Evolutionary conservation across 2,329 filamentous ascomycete species (phyloP).

Genomic region (Penicillium brasilianum): DNA sequence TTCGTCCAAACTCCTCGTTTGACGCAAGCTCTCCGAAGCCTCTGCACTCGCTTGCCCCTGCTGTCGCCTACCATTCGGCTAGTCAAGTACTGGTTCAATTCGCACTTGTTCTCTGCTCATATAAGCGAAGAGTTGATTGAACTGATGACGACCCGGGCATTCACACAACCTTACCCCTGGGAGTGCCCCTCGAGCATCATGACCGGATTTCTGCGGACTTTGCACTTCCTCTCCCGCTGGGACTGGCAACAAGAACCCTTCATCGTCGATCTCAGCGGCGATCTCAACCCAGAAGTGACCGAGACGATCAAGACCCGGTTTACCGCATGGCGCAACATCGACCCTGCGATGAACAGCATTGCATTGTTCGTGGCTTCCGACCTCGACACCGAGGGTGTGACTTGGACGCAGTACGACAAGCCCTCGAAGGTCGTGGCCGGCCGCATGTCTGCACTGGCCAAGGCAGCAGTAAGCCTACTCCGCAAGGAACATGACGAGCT

Average conservation of each 20-base stretch:
- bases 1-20: conserved; percentile 77
- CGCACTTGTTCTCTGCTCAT: conserved; percentile 78
- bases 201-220: conserved; percentile 79
- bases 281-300: conserved; percentile 66
- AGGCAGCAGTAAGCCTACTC: conserved; percentile 71
- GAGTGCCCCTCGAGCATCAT: conserved; percentile 73
- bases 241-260: conserved; percentile 88
- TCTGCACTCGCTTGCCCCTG: conserved; percentile 78
- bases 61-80: conserved; percentile 83
- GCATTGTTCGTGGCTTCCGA: conserved; percentile 82
- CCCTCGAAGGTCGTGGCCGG: conserved; percentile 83
- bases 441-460: conserved; percentile 80
- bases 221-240: conserved; percentile 83
- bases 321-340: conserved; percentile 82
- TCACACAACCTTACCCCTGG: conserved; percentile 84
- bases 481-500: conserved; percentile 59
- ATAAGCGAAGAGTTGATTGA: conserved; percentile 83
- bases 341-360: conserved; percentile 83
- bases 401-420: conserved; percentile 72
- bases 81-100: conserved; percentile 85
- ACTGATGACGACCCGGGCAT: conserved; percentile 76
- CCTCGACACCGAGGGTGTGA: conserved; percentile 75
- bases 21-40: conserved; percentile 78
- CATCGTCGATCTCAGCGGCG: conserved; percentile 72
- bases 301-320: conserved; percentile 72